Evolutionary conservation across 2,329 filamentous ascomycete genomes (phyloP), one percentile per base, ranked within the genome.

Genomic region (Coleophoma eucalyptorum): DNA sequence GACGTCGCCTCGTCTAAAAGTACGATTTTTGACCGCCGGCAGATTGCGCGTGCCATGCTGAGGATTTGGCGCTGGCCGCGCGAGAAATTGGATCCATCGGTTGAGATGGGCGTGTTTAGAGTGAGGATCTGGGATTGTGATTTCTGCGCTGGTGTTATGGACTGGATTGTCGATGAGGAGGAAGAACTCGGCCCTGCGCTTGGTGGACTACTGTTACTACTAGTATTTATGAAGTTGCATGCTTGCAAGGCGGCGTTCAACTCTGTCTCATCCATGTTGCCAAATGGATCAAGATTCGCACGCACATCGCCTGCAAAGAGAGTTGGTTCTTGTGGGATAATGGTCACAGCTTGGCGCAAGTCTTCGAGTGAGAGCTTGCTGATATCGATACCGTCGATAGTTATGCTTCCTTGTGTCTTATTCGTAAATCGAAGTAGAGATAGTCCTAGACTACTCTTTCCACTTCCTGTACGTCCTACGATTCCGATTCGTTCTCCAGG

Each of bases 341-440:
- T 59, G 32, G 64, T 60, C 44, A 70, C 54, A 1, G 69, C 63
- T 12, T 68, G 62, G 21, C 78, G 73, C 21, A 79, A 61, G 1
- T 63, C 62, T 16, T 73, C 65, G 11, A 68, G 68, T 3, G 71
- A 67, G 1, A 79, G 56, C 3, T 60, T 62, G 12, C 66, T 58
- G 19, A 80, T 63, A 49, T 78, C 69, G 8, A 78, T 46, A 1
- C 68, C 69, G 55, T 80, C 77, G 32, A 81, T 65, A 2, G 50
- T 55, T 38, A 81, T 74, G n/a, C 47, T 60, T 3, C 78, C 76
- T 0, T 63, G 53, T 3, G 65, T 64, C 21, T 68, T 60, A 15
- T 77, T 67, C 12, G 78, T 60, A 53, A 80, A 69, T 15, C 75
- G 70, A 21, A 81, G 69, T 3, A 81, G 62, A 0, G 74, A 65